These are phyloP conservation scores for Sclerotinia trifoliorum DNA, from an alignment of 2,329 filamentous ascomycete genomes.

Conservation along the genomic window DNA sequence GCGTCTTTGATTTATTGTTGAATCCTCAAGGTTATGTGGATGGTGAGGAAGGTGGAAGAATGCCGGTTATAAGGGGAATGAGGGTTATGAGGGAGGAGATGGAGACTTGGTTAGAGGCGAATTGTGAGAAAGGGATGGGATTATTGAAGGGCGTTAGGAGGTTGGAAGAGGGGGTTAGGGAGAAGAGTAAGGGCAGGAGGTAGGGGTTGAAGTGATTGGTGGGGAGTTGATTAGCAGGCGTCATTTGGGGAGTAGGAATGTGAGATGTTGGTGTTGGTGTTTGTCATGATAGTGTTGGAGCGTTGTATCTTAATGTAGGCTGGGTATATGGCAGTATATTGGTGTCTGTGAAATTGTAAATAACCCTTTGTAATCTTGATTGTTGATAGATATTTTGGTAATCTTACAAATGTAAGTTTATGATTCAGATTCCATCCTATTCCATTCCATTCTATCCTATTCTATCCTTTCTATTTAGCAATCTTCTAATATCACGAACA, in stretches of 20 bases:
- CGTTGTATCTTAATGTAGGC: not conserved
- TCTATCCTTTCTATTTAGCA: too few species aligned
- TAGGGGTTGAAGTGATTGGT: not conserved
- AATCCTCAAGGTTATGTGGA: slow-evolving; percentile 72
- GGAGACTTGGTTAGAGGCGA: slow-evolving; percentile 78
- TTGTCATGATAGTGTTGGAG: not conserved
- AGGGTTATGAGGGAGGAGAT: slow-evolving; percentile 68
- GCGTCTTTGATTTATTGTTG: slow-evolving; percentile 79
- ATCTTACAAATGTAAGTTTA: too few species aligned
- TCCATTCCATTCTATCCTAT: too few species aligned
- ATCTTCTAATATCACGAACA: too few species aligned
- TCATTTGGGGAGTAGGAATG: not conserved
- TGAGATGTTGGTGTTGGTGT: too few species aligned
- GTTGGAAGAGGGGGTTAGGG: slow-evolving; percentile 46
- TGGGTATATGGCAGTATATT: too few species aligned
- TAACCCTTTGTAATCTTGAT: too few species aligned
- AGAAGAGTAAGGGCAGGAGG: slow-evolving; percentile 26
- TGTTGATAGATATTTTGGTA: too few species aligned
- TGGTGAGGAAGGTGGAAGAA: slow-evolving; percentile 60
- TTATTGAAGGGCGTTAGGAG: slow-evolving; percentile 69
- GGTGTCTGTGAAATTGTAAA: too few species aligned
- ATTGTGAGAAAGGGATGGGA: slow-evolving; percentile 76
- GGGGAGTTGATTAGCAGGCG: not conserved
- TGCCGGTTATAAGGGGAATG: slow-evolving; percentile 76
- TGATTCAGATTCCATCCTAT: too few species aligned